Base-by-base conservation (phyloP, 1,139 yeast genomes). In the Suhomyces ambrosiae region DNA sequence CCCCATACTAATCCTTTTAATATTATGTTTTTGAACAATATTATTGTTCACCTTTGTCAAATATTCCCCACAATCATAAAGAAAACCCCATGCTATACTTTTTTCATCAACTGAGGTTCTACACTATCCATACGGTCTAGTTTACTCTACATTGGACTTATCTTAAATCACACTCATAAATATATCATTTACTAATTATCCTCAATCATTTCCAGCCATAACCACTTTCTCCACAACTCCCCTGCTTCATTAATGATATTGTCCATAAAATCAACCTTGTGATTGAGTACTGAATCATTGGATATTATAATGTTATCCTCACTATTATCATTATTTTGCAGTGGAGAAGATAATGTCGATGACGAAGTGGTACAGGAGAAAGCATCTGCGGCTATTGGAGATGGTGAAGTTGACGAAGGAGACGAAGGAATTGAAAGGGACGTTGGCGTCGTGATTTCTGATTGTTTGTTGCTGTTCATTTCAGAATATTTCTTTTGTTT, bases 151-250 rank as follows among this genome's bases (percentile, higher is more conserved):
- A 18, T 5, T 18, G 7, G 8, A 18, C 8, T 8, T 18, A 18
- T 8, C 5, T 18, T 18, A 6, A 18, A 18, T 6, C 5, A 18
- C 21, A 18, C 21, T 18, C 30, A 27, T 10, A 10, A 16, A 8
- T 11, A 27, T 27, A 10, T 12, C 10, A 7, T 11, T 7, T 7
- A 14, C 40, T 38, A 49, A 42, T 60, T 58, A 33, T 71, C 74
- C 32, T 79, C 86, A 50, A 76, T 69, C 65, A 80, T 68, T 54
- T 83, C 90, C 53, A 74, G 67, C 82, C 89, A 85, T 30, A 85
- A 65, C 89, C 95, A 86, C 50, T 82, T 83, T 44, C 96, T 71
- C 95, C 95, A 88, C 35, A 86, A 68, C 52, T 86, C 95, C 12
- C 95, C 95, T 2, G 95, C 90, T 58, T 85, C 95, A 35, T 67